Conservation (phyloP, 2,329 filamentous ascomycete species). For the Claviceps pusilla region DNA sequence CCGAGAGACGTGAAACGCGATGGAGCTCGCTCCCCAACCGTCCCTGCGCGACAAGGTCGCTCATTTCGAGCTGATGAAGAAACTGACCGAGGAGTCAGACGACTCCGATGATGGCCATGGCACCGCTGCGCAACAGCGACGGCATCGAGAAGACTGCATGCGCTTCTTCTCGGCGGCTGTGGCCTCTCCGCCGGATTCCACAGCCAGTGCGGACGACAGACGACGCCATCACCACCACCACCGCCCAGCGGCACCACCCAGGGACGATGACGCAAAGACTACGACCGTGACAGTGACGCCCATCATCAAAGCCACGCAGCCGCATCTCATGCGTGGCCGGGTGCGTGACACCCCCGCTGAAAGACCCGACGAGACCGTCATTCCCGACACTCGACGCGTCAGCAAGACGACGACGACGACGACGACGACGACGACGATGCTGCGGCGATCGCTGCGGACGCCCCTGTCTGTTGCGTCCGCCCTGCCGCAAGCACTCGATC, state of each 20-base stretch:
- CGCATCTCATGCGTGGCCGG: not conserved
- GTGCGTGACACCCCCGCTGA: not conserved
- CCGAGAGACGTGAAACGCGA: not conserved
- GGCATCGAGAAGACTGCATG: not conserved
- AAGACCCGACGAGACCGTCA: conserved; percentile 13
- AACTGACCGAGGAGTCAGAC: conserved; percentile 6
- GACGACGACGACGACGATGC: too few relatives aligned
- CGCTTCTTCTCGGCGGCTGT: not conserved
- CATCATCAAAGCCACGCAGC: conserved; percentile 18
- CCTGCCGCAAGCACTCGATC: not conserved
- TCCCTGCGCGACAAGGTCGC: conserved; percentile 24
- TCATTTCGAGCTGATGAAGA: conserved; percentile 30
- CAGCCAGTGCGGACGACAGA: too few relatives aligned
- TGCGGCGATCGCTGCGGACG: conserved; percentile 12
- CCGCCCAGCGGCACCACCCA: not conserved
- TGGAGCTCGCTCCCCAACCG: not conserved
- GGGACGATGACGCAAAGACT: not conserved
- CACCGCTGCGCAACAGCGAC: not conserved
- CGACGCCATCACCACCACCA: not conserved
- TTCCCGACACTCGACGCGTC: conserved; percentile 16
- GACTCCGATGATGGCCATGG: not conserved
- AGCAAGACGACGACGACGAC: conserved; percentile 14
- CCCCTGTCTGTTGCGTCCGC: not conserved
- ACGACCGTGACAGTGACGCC: not conserved
- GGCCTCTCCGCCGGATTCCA: not conserved